Conservation (phyloP, 345 rosid genomes). For the Hypericum androsaemum region DNA sequence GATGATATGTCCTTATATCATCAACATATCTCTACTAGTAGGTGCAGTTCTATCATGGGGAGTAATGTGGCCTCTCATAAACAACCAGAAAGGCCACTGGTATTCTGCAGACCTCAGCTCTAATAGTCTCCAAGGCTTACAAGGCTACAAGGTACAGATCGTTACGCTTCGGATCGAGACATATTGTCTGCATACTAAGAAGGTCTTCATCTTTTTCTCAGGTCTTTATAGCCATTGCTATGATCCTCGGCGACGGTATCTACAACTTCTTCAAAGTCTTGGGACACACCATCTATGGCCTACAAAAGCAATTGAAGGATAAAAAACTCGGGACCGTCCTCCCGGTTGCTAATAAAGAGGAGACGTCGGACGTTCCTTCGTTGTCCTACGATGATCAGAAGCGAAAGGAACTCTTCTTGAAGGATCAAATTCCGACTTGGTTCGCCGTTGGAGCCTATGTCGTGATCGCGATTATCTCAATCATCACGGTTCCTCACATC, state of each 20-base stretch:
- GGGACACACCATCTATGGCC: conserved; percentile 10
- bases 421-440: conserved; percentile 45
- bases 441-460: conserved; percentile 36
- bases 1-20: conserved; percentile 26
- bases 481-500: conserved; percentile 30
- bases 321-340: conserved; percentile 2
- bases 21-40: conserved; percentile 20
- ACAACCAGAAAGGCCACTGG: conserved; percentile 18
- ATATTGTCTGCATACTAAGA: not conserved
- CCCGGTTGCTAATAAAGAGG: conserved; percentile 2
- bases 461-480: conserved; percentile 29
- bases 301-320: conserved; percentile 9
- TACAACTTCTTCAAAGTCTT: conserved; percentile 26
- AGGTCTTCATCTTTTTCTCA: conserved; percentile 1
- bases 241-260: conserved; percentile 26
- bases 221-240: conserved; percentile 25
- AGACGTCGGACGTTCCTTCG: not conserved
- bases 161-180: not conserved
- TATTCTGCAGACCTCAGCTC: conserved; percentile 8
- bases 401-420: conserved; percentile 27
- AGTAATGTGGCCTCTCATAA: conserved; percentile 28
- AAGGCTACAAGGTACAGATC: conserved; percentile 22
- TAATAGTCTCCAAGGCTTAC: conserved; percentile 15
- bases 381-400: conserved; percentile 12
- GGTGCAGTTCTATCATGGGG: conserved; percentile 29